These are phyloP conservation scores for Heimioporus punctisporus DNA, from an alignment of 1,284 basidiomycete genomes.

Conservation along the genomic window DNA sequence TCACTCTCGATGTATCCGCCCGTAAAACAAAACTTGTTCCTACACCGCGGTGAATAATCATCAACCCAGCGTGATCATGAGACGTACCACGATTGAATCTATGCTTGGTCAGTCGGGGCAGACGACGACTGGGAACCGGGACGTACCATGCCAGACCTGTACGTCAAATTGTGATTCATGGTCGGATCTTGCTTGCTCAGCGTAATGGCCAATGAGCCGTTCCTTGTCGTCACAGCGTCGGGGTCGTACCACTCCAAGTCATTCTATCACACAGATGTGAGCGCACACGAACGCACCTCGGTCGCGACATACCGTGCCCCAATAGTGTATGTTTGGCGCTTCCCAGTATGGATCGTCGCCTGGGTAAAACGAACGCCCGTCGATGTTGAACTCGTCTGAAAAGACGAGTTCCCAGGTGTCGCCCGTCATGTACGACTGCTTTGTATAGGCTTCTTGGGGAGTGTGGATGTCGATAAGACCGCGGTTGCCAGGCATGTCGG, in stretches of 20 bases:
- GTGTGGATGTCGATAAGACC: conserved; percentile 82
- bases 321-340: conserved; percentile 74
- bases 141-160: conserved; percentile 41
- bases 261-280: conserved; percentile 23
- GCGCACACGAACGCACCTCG: neutral
- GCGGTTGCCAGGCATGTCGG: conserved; percentile 63
- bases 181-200: conserved; percentile 38
- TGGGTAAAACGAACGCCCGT: conserved; percentile 57
- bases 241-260: conserved; percentile 68
- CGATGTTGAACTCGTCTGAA: conserved; percentile 70
- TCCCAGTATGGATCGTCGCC: conserved; percentile 69
- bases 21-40: conserved; percentile 83
- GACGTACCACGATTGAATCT: conserved; percentile 42
- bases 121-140: neutral
- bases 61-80: conserved; percentile 36
- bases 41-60: conserved; percentile 42
- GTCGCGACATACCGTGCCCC: conserved; percentile 42
- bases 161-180: conserved; percentile 58
- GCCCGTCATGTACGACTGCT: conserved; percentile 54
- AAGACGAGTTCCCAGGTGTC: conserved; percentile 59
- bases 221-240: conserved; percentile 60
- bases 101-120: neutral
- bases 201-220: conserved; percentile 66
- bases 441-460: conserved; percentile 61
- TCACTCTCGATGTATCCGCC: conserved; percentile 71